A percentile compares a stretch with the other conserved stretches of the same genome.
phyloP scores from a whole-genome alignment of 2,329 filamentous ascomycete genomes.

The Blastomyces emzantsi region DNA sequence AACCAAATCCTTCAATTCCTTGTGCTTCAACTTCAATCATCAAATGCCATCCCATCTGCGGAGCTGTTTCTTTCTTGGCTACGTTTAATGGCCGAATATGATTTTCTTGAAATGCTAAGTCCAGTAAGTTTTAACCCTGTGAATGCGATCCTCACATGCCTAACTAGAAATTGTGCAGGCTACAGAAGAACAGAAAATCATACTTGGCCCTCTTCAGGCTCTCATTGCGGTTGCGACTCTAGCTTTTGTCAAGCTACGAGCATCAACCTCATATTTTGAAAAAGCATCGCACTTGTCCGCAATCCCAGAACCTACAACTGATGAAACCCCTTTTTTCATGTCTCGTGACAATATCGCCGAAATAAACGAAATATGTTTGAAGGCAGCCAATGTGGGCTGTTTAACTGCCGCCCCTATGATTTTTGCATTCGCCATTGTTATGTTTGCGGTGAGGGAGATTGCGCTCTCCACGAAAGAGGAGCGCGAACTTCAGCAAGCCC shows the following conservation, averaged over 20 bases:
- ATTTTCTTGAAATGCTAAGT: constrained; percentile 59
- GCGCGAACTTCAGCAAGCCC: constrained; percentile 36
- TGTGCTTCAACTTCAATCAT: constrained; percentile 59
- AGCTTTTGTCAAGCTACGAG: constrained; percentile 59
- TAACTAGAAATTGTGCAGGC: constrained; percentile 26
- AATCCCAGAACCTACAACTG: constrained; percentile 20
- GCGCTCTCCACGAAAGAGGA: constrained; percentile 53
- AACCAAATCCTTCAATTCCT: constrained; percentile 64
- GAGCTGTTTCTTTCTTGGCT: constrained; percentile 63
- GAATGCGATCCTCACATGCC: constrained; percentile 11
- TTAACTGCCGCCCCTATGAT: constrained; percentile 61
- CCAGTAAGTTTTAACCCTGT: constrained; percentile 40
- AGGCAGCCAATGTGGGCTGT: constrained; percentile 48
- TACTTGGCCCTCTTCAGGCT: constrained; percentile 53
- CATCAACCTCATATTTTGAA: constrained; percentile 47
- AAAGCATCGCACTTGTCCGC: constrained; percentile 17
- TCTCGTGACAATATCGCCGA: constrained; percentile 60
- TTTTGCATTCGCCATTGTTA: constrained; percentile 72
- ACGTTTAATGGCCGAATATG: constrained; percentile 56
- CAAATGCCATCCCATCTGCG: constrained; percentile 48
- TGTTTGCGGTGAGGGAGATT: constrained; percentile 58
- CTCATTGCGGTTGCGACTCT: constrained; percentile 63
- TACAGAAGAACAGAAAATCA: constrained; percentile 31
- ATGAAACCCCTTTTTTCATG: constrained; percentile 52
- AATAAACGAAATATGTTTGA: constrained; percentile 62